A percentile compares a stretch with the other conserved stretches of the same genome.
Evolutionary conservation across 2,329 filamentous ascomycete genomes (phyloP).

Genomic region (Alternaria solani): DNA sequence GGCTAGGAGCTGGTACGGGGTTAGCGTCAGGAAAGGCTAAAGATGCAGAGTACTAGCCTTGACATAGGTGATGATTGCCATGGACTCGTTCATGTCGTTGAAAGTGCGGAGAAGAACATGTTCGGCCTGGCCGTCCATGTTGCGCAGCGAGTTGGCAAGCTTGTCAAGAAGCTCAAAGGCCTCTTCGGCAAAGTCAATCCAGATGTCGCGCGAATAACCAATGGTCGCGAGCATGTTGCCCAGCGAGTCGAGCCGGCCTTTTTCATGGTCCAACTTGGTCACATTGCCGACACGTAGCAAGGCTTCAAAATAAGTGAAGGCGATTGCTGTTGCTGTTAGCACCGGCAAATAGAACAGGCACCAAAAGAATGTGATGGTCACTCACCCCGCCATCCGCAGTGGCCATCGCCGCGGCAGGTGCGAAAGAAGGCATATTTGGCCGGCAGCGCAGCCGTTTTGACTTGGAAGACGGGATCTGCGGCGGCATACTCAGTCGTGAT

Average conservation of each 20-base stretch:
- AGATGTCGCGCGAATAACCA: slow-evolving; percentile 73
- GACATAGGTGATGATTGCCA: slow-evolving; percentile 84
- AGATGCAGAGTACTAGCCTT: slow-evolving; percentile 57
- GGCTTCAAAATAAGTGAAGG: slow-evolving; percentile 91
- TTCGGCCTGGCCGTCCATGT: slow-evolving; percentile 60
- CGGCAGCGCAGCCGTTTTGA: slow-evolving; percentile 85
- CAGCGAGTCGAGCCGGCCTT: slow-evolving; percentile 74
- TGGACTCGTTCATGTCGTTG: slow-evolving; percentile 73
- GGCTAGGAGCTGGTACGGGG: slow-evolving; percentile 71
- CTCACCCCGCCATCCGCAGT: slow-evolving; percentile 97
- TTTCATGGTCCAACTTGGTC: slow-evolving; percentile 72
- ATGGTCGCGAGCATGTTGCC: slow-evolving; percentile 73
- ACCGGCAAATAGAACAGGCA: slow-evolving; percentile 9
- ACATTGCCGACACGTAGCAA: slow-evolving; percentile 73
- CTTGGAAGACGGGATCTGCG: slow-evolving; percentile 82
- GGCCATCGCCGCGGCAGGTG: slow-evolving; percentile 88
- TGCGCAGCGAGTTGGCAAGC: slow-evolving; percentile 65
- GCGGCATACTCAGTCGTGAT: slow-evolving; percentile 88
- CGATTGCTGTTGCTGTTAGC: slow-evolving; percentile 72
- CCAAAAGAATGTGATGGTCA: slow-evolving; percentile 14
- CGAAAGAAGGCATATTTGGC: slow-evolving; percentile 88
- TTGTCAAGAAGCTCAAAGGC: slow-evolving; percentile 73
- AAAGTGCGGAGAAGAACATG: slow-evolving; percentile 70
- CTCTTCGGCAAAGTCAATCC: slow-evolving; percentile 84
- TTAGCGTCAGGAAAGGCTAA: slow-evolving; percentile 8